Evolutionary conservation across 1,139 yeast species (phyloP).

Genomic region (Pichia sp.): DNA sequence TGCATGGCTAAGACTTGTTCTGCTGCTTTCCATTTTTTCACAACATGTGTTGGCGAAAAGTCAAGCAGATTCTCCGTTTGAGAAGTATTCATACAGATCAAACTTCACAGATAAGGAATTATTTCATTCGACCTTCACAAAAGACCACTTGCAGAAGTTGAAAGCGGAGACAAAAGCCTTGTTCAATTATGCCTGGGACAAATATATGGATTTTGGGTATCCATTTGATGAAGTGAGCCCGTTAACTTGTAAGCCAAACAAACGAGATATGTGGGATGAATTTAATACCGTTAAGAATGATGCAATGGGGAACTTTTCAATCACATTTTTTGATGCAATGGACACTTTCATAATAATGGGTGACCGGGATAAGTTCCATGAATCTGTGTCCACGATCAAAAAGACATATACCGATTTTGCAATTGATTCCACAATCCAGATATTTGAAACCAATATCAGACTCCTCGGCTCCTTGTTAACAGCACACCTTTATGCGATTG

Average conservation of each 20-base stretch:
- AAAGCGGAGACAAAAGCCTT: constrained; percentile 50
- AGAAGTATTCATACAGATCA: constrained; percentile 19
- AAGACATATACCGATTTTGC: constrained; percentile 44
- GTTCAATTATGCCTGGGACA: constrained; percentile 72
- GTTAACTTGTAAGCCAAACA: constrained; percentile 62
- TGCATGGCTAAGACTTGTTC: not conserved
- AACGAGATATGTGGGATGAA: constrained; percentile 53
- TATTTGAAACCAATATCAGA: constrained; percentile 80
- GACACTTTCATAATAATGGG: constrained; percentile 75
- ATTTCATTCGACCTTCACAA: constrained; percentile 40
- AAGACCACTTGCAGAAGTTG: constrained; percentile 43
- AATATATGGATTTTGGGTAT: constrained; percentile 67
- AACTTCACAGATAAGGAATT: constrained; percentile 21
- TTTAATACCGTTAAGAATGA: constrained; percentile 67
- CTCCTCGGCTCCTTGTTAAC: constrained; percentile 75
- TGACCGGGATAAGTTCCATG: constrained; percentile 52
- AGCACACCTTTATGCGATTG: constrained; percentile 69
- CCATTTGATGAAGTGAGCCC: constrained; percentile 86
- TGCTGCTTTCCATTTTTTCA: not conserved
- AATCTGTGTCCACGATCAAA: constrained; percentile 46
- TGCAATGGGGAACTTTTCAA: constrained; percentile 77
- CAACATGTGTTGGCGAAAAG: not conserved
- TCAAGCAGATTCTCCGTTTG: constrained; percentile 4
- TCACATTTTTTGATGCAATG: constrained; percentile 72
- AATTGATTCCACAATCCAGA: constrained; percentile 70